These are phyloP conservation scores for Thielaviopsis musarum DNA, from an alignment of 2,329 filamentous ascomycete species.

Conservation along the genomic window DNA sequence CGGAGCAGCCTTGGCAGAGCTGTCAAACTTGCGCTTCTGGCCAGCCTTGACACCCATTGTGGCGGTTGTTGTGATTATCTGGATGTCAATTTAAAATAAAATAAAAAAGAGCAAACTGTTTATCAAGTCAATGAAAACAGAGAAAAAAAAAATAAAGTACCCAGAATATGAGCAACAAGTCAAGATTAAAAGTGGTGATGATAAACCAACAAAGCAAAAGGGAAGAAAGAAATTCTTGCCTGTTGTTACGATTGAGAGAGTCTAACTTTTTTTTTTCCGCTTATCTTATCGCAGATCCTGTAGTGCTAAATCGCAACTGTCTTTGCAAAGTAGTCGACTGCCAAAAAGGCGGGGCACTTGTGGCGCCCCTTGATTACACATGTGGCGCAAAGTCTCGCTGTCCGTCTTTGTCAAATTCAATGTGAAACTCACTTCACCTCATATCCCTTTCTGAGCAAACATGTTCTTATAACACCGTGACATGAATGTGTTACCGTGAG, in stretches of 20 bases:
- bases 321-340: not conserved
- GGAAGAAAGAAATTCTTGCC: conserved; percentile 1
- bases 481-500: too few relatives aligned
- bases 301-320: not conserved
- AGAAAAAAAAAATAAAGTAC: not conserved
- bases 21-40: conserved; percentile 23
- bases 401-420: too few relatives aligned
- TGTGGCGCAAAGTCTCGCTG: not conserved
- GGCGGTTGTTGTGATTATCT: conserved; percentile 11
- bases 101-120: conserved; percentile 2
- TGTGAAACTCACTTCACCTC: too few relatives aligned
- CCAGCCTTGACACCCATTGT: conserved; percentile 14
- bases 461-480: too few relatives aligned
- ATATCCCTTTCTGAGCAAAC: too few relatives aligned
- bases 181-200: conserved; percentile 1
- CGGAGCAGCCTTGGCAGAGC: conserved; percentile 16
- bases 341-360: not conserved
- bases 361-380: not conserved
- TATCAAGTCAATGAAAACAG: not conserved
- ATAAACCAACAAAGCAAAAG: not conserved
- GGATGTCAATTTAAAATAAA: not conserved
- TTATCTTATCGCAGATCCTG: conserved; percentile 9
- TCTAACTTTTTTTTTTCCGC: conserved; percentile 14
- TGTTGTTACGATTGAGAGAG: not conserved
- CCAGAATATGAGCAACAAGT: not conserved